phyloP scores from a whole-genome alignment of 2,329 filamentous ascomycete species.

The Neopestalotiopsis rosae region DNA sequence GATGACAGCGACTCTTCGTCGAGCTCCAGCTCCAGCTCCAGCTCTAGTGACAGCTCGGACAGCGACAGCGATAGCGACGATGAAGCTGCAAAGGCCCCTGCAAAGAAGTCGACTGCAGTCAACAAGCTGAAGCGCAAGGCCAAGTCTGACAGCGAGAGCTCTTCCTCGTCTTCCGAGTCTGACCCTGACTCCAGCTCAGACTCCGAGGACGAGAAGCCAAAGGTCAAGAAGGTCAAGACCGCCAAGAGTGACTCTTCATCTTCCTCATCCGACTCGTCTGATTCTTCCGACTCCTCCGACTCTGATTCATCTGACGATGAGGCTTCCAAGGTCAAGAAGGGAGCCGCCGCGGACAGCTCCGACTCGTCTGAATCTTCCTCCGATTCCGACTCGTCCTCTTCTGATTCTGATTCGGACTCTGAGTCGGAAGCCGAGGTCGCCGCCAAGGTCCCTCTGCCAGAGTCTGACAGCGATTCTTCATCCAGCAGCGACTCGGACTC shows the following conservation, averaged over 20 bases:
- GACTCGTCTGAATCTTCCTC: conserved; percentile 34
- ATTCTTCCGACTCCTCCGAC: conserved; percentile 34
- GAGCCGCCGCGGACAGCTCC: conserved; percentile 35
- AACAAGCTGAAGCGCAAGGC: conserved; percentile 64
- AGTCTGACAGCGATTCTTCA: conserved; percentile 43
- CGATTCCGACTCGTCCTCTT: conserved; percentile 34
- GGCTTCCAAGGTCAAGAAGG: conserved; percentile 18
- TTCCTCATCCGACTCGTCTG: conserved; percentile 38
- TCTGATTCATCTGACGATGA: conserved; percentile 36
- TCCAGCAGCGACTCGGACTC: conserved; percentile 45
- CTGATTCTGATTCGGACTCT: conserved; percentile 44
- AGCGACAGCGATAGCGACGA: conserved; percentile 39
- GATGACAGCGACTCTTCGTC: conserved; percentile 28
- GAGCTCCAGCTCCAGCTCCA: conserved; percentile 38
- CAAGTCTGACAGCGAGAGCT: conserved; percentile 43
- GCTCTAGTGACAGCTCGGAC: conserved; percentile 38
- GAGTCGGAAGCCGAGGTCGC: conserved; percentile 40
- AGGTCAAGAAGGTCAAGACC: conserved; percentile 45
- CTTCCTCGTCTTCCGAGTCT: conserved; percentile 37
- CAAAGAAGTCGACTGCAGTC: conserved; percentile 31
- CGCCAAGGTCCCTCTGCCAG: conserved; percentile 47
- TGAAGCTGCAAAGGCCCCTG: conserved; percentile 24
- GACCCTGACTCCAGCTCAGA: conserved; percentile 44
- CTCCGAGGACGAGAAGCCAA: conserved; percentile 43
- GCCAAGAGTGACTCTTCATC: conserved; percentile 46